Percentiles rank a stretch among this genome's conserved stretches.
These are phyloP conservation scores for Coniochaeta sp. DNA, from an alignment of 2,329 filamentous ascomycete genomes.

Conservation along the genomic window DNA sequence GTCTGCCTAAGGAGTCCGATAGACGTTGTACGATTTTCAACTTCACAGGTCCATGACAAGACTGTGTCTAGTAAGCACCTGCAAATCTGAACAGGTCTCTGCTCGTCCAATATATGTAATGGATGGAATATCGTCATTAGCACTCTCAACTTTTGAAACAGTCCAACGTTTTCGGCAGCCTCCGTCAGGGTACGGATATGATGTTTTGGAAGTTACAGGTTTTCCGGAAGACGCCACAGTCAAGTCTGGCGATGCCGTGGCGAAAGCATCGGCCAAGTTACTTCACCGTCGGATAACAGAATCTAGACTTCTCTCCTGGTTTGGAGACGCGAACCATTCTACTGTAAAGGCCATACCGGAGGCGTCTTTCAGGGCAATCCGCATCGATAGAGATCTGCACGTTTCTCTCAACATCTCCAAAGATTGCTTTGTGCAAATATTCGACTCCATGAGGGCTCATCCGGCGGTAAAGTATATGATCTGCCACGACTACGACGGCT, in stretches of 20 bases:
- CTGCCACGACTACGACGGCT: slow-evolving; percentile 5
- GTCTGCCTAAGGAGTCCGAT: no score
- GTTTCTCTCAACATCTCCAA: slow-evolving; percentile 2
- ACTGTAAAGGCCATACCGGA: neutral
- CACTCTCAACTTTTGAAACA: neutral
- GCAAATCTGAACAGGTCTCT: no score
- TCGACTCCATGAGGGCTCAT: slow-evolving; percentile 5
- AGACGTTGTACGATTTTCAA: no score
- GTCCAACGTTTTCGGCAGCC: neutral
- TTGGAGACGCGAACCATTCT: no score
- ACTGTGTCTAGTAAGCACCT: no score
- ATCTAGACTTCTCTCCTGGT: no score
- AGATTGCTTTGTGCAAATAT: neutral
- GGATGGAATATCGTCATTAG: neutral
- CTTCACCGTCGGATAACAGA: no score
- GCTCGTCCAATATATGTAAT: neutral
- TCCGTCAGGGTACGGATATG: neutral
- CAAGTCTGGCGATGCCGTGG: neutral
- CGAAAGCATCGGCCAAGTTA: no score
- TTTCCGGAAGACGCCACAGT: neutral
- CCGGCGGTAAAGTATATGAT: slow-evolving; percentile 5
- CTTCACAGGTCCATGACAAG: no score
- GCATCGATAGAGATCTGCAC: neutral
- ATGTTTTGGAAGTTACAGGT: neutral
- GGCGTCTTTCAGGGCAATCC: neutral